A percentile compares a stretch with the other conserved stretches of the same genome.
These are phyloP conservation scores for Cladophialophora exuberans DNA, from an alignment of 2,329 filamentous ascomycete genomes.

Conservation along the genomic window DNA sequence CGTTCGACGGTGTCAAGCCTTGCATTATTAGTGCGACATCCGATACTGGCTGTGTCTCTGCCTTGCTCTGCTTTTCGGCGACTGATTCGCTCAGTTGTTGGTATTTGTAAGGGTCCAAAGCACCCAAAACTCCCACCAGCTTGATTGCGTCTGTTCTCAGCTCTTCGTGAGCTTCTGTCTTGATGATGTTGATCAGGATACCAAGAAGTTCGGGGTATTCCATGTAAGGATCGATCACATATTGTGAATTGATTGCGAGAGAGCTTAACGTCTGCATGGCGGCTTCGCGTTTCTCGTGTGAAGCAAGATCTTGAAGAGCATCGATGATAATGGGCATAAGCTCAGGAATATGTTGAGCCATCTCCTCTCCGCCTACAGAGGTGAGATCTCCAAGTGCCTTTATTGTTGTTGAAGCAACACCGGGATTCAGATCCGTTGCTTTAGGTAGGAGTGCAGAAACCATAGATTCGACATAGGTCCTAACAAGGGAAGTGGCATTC, in stretches of 20 bases:
- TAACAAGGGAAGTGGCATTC: constrained; percentile 89
- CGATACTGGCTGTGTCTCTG: constrained; percentile 71
- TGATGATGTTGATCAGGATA: constrained; percentile 90
- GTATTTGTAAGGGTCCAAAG: constrained; percentile 93
- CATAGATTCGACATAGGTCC: constrained; percentile 96
- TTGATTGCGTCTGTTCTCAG: constrained; percentile 94
- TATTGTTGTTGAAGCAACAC: constrained; percentile 91
- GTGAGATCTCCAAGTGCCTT: constrained; percentile 93
- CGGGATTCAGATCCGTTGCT: constrained; percentile 79
- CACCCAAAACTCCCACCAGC: constrained; percentile 91
- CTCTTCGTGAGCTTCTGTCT: constrained; percentile 83
- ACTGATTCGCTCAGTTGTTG: constrained; percentile 78
- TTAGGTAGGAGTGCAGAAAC: constrained; percentile 93
- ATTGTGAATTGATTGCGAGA: constrained; percentile 92
- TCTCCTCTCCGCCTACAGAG: constrained; percentile 89
- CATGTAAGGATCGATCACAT: constrained; percentile 93
- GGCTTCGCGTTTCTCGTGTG: constrained; percentile 85
- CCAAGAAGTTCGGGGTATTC: constrained; percentile 94
- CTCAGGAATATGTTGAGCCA: constrained; percentile 86
- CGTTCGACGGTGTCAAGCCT: constrained; percentile 90
- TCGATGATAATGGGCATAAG: constrained; percentile 96
- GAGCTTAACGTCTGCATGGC: constrained; percentile 89
- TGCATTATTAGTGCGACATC: constrained; percentile 99
- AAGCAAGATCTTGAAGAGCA: constrained; percentile 90
- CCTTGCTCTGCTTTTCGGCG: constrained; percentile 75